Conservation (phyloP, 192 early-diverging fungal genomes). For the Backusella morwellensis region DNA sequence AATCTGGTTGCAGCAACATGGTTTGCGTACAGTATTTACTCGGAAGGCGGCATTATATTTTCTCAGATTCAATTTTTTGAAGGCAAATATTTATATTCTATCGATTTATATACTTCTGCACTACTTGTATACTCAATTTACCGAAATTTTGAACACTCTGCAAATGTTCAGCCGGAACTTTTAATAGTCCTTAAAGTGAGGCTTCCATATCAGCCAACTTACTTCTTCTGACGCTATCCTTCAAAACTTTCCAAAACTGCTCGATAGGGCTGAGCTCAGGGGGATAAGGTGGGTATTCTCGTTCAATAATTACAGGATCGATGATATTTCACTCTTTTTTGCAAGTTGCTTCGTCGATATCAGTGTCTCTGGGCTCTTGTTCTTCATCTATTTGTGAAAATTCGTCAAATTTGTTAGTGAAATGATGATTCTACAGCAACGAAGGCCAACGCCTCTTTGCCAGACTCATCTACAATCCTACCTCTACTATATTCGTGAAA, state of each 20-base stretch:
- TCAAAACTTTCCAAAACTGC: background rate
- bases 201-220: background rate
- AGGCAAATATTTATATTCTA: background rate
- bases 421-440: too few relatives aligned
- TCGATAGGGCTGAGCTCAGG: background rate
- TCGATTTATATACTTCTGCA: background rate
- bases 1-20: background rate
- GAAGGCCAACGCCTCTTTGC: too few relatives aligned
- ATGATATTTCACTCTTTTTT: background rate
- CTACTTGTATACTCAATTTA: background rate
- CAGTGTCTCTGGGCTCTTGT: too few relatives aligned
- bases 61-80: background rate
- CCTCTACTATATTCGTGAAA: too few relatives aligned
- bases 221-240: background rate
- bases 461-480: too few relatives aligned
- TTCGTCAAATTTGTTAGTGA: too few relatives aligned
- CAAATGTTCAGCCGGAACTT: background rate
- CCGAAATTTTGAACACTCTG: background rate
- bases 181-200: background rate
- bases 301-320: conserved; percentile 2
- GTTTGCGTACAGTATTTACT: background rate
- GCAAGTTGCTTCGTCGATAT: too few relatives aligned
- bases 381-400: too few relatives aligned
- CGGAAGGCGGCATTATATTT: background rate
- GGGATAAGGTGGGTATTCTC: background rate